Base-by-base conservation (phyloP, 352 stramenopile species). In the Thraustochytrium sp. region DNA sequence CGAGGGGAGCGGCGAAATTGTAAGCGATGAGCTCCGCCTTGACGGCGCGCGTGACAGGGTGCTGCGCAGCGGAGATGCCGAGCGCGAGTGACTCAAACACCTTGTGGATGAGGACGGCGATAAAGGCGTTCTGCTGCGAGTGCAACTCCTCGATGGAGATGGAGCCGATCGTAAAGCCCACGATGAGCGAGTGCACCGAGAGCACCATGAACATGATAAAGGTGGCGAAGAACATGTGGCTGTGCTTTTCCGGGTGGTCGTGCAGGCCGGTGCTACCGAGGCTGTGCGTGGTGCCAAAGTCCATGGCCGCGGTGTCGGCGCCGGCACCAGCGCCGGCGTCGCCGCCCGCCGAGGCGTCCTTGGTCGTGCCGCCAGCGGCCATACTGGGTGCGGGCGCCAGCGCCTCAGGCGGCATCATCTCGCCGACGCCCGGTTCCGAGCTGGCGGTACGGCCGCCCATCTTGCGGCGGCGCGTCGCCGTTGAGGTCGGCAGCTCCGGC, bases 161-260 rank as follows among this genome's bases (percentile, higher is more conserved):
- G 26, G 68, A 44, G 16, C 68, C 68, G 5, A 80, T 80, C 40
- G 68, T 80, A 9, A 80, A 44, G 16, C 68, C 68, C 5, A 80
- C 68, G 29, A 80, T 80, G 26, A 80, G 38, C 18, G 42, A 68
- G 42, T 80, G 68, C 34, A 80, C 40, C 23, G 68, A 80, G 53
- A 80, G 68, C 21, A 80, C 68, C 44, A 80, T 4, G 29, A 80
- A 80, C 68, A 80, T 80, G 40, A 80, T 40, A 64, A 80, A 80
- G 18, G 68, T 80, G 21, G 68, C 68, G 75, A 80, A 80, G 16
- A 64, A 48, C 68, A 80, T 80, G 40, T 80, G 68, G 1, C 31
- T 54, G 68, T 80, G 68, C 68, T 80, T 80, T 13, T 68, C 68
- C 23, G 68, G 68, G 53, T 80, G 68, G 21, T 68, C 31, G 51